Evolutionary conservation across 495 filamentous ascomycete species (phyloP), one percentile per base, ranked within the genome.

Genomic region (Xylaria palmicola): DNA sequence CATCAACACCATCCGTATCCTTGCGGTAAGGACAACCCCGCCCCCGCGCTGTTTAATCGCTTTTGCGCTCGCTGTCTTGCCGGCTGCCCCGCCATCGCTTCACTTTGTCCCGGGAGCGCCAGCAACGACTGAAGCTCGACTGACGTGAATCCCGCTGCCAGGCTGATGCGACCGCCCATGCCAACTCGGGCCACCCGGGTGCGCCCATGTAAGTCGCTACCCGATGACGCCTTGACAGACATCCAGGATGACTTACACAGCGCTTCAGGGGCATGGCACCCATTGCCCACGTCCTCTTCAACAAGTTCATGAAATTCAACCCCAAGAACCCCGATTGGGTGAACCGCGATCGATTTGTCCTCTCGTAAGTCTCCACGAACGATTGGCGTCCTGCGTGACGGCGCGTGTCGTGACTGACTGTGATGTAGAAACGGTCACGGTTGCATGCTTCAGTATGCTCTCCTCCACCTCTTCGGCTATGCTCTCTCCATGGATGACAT

Each of bases 291-390:
- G 90, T 99, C 71, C 89, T 99, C 66, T 99, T 91, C 82, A 96
- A 96, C 85, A 93, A 91, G 77, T 92, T 97, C 85, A 92, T 99
- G 94, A 94, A 77, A 71, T 99, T 97, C 85, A 99, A 99, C 88
- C 94, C 94, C 63, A 92, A 96, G 86, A 97, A 96, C 84, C 92
- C 95, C 56, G 83, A 93, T 62, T 99, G 92, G 93, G 71, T 90
- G 66, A 98, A 98, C 84, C 88, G 94, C 59, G 94, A 99, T 83
- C 86, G 94, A 78, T 99, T 99, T 74, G 91, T 99, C 45, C 91
- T 99, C 74, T 99, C 94, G 94, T 97, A 84, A 83, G 93, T 90
- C 17, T 10, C 39, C 30, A 5, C 15, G 10, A n/a, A 43, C 32
- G 40, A 15, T 52, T 37, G n/a, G 10, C 9, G 51, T 47, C 36